phyloP scores from a whole-genome alignment of 192 early-diverging fungal species.

The Backusella circina region DNA sequence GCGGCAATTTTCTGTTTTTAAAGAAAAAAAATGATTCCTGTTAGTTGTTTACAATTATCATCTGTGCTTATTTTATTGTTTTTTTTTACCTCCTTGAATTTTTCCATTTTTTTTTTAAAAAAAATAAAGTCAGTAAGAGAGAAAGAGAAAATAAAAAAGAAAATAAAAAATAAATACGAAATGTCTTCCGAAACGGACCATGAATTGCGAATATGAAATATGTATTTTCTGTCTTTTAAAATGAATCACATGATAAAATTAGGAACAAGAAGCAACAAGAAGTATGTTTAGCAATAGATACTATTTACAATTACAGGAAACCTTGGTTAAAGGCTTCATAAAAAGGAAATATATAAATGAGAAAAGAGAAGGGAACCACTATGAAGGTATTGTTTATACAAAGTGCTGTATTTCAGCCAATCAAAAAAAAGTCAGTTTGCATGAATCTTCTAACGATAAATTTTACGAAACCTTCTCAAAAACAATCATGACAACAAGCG shows the following conservation, averaged over 20 bases:
- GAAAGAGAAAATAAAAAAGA: not conserved
- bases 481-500: not conserved
- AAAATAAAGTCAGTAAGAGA: too few species aligned
- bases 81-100: slow-evolving; percentile 7
- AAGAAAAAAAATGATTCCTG: not conserved
- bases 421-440: too few species aligned
- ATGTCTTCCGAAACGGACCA: not conserved
- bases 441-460: too few species aligned
- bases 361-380: too few species aligned
- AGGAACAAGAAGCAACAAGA: not conserved
- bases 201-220: not conserved
- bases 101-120: slow-evolving; percentile 1
- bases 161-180: not conserved
- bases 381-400: too few species aligned
- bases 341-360: too few species aligned
- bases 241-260: not conserved
- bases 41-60: not conserved
- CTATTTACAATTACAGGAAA: too few species aligned
- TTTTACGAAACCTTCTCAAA: not conserved
- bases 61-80: not conserved
- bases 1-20: slow-evolving; percentile 55
- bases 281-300: too few species aligned
- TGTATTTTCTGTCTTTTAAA: not conserved
- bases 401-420: too few species aligned
- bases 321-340: too few species aligned